These are phyloP conservation scores for Gonium pectorale DNA, from an alignment of 139 green algal genomes.

Conservation along the genomic window DNA sequence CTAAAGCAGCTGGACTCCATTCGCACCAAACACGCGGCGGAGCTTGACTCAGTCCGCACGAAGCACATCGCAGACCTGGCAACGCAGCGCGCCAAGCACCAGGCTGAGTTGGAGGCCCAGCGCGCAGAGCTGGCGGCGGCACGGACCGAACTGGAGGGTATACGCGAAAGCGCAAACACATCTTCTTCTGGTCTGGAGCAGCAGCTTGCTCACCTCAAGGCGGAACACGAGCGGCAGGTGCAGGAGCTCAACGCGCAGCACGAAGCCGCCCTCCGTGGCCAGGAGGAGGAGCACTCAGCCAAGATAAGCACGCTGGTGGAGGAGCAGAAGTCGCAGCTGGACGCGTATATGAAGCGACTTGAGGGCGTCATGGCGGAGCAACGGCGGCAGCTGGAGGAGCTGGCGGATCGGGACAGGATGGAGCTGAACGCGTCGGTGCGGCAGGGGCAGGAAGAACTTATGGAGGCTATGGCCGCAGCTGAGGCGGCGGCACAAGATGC, in stretches of 20 bases:
- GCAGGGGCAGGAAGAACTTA: neutral
- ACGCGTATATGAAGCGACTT: neutral
- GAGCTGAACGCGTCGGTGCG: neutral
- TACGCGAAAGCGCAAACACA: too few relatives aligned
- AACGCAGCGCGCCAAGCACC: neutral
- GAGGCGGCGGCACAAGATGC: neutral
- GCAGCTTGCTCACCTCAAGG: neutral
- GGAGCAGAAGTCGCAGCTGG: conserved; percentile 21
- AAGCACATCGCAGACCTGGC: too few relatives aligned
- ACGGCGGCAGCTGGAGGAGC: conserved; percentile 6
- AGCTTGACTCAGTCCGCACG: too few relatives aligned
- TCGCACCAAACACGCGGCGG: too few relatives aligned
- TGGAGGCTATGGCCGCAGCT: neutral
- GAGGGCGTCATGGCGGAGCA: conserved; percentile 1
- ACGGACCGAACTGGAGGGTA: neutral
- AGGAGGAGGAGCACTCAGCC: neutral
- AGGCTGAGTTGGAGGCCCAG: conserved; percentile 9
- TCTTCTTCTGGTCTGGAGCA: neutral
- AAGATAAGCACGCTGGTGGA: neutral
- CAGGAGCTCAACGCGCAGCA: conserved; percentile 13
- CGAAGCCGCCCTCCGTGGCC: neutral
- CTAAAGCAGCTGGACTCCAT: too few relatives aligned
- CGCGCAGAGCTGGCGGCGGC: neutral
- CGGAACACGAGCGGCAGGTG: neutral
- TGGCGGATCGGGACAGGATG: neutral